A percentile compares a stretch with the other conserved stretches of the same genome.
Conservation (phyloP, 495 filamentous ascomycete genomes). For the Penicillium cosmopolitanum region DNA sequence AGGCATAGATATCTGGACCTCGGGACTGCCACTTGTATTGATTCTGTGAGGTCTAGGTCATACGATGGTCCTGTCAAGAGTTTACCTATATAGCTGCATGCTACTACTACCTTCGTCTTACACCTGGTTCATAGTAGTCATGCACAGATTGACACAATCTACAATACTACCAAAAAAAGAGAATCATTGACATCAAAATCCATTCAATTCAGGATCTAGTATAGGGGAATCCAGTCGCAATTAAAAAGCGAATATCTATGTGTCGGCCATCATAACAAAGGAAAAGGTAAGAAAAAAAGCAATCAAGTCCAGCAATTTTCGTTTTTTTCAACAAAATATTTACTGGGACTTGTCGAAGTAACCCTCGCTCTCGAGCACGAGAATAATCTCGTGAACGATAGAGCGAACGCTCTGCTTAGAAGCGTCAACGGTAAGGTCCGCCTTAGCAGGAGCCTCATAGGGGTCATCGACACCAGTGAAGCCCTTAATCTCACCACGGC, state of each 20-base stretch:
- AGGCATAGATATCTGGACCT: too few relatives aligned
- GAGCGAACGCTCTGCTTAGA: conserved; percentile 86
- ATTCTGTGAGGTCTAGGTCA: too few relatives aligned
- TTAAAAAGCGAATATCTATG: conserved; percentile 30
- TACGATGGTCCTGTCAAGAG: too few relatives aligned
- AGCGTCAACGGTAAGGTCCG: conserved; percentile 81
- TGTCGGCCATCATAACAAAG: conserved; percentile 13
- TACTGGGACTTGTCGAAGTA: conserved; percentile 56
- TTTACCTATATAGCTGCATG: too few relatives aligned
- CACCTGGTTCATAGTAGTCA: too few relatives aligned
- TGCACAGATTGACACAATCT: too few relatives aligned
- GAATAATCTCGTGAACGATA: conserved; percentile 94
- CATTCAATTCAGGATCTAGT: conserved; percentile 16
- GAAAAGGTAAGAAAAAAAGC: conserved; percentile 20
- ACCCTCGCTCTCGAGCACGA: conserved; percentile 89
- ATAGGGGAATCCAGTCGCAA: conserved; percentile 34
- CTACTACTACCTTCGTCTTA: too few relatives aligned
- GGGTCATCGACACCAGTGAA: conserved; percentile 99
- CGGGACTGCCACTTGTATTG: too few relatives aligned
- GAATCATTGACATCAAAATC: not conserved
- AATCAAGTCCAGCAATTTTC: conserved; percentile 10
- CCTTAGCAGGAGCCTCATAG: conserved; percentile 83
- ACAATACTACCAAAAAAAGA: too few relatives aligned
- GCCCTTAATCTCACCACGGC: conserved; percentile 91
- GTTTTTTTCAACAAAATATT: conserved; percentile 6